phyloP scores from a whole-genome alignment of 2,329 filamentous ascomycete species.

The Trichoderma harzianum region DNA sequence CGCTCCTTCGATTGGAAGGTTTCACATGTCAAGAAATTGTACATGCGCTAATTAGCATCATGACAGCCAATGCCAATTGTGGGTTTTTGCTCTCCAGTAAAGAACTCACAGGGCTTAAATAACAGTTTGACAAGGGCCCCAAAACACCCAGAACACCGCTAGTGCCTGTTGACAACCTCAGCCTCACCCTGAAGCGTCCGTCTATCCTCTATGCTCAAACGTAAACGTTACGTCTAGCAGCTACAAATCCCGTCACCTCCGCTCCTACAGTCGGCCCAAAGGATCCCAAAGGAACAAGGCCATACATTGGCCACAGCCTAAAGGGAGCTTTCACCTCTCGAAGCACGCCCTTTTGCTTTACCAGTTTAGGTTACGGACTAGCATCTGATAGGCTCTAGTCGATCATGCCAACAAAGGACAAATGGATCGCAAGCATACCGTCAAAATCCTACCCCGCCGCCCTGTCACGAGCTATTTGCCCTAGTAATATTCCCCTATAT shows the following conservation, averaged over 20 bases:
- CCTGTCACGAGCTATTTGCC: neutral
- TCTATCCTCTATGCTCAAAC: neutral
- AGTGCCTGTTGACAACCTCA: neutral
- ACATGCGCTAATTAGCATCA: neutral
- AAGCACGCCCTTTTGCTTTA: neutral
- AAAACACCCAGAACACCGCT: neutral
- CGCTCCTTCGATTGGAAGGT: neutral
- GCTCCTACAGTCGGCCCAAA: neutral
- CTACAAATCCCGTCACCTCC: neutral
- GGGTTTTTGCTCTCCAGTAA: neutral
- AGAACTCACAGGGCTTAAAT: neutral
- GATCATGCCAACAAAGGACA: neutral
- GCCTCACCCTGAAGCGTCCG: neutral
- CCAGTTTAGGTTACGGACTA: slow-evolving; percentile 17
- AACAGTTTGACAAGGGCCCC: neutral
- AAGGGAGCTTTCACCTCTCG: neutral
- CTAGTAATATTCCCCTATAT: neutral
- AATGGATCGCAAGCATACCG: neutral
- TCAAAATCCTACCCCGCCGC: slow-evolving; percentile 4
- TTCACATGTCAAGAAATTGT: slow-evolving; percentile 4
- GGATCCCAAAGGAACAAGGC: neutral
- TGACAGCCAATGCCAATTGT: neutral
- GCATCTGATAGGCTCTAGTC: slow-evolving; percentile 12
- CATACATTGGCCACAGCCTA: neutral
- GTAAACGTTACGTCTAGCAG: neutral